These are phyloP conservation scores for Echeveria elegans DNA, from an alignment of 164 flowering plant genomes.

Conservation along the genomic window DNA sequence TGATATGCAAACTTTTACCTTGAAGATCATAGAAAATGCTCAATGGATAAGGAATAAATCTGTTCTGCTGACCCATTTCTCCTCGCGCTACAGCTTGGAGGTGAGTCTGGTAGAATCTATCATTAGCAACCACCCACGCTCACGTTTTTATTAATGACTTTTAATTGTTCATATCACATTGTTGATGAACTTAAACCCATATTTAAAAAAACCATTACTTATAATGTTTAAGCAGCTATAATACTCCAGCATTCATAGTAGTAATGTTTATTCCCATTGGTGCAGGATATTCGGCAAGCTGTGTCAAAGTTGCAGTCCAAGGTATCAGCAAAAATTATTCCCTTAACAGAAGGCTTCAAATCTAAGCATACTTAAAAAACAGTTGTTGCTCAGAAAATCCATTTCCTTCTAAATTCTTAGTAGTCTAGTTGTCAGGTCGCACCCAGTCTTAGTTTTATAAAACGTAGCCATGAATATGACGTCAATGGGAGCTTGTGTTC, in stretches of 20 bases:
- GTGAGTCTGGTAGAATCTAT: slow-evolving; percentile 22
- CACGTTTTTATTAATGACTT: neutral
- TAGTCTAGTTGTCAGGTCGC: neutral
- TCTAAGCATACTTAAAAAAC: slow-evolving; percentile 29
- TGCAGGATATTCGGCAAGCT: slow-evolving; percentile 72
- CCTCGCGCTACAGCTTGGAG: slow-evolving; percentile 79
- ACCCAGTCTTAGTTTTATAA: neutral
- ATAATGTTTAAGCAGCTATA: neutral
- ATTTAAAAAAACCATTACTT: too few species aligned
- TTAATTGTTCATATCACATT: neutral
- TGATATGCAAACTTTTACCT: slow-evolving; percentile 8
- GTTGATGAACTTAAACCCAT: neutral
- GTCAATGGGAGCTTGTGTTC: too few species aligned
- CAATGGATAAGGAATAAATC: slow-evolving; percentile 82
- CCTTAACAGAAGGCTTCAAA: slow-evolving; percentile 87
- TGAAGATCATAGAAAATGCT: slow-evolving; percentile 76
- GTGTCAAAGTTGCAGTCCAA: slow-evolving; percentile 60
- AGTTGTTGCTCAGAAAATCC: slow-evolving; percentile 1
- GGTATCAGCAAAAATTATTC: slow-evolving; percentile 65
- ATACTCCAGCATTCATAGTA: neutral
- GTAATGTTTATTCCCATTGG: neutral
- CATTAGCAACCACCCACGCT: slow-evolving; percentile 4
- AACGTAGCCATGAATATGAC: neutral
- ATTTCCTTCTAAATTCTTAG: neutral
- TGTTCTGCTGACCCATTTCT: slow-evolving; percentile 80